These are phyloP conservation scores for Cutaneotrichosporon arboriforme DNA, from an alignment of 1,284 basidiomycete species.

Conservation along the genomic window DNA sequence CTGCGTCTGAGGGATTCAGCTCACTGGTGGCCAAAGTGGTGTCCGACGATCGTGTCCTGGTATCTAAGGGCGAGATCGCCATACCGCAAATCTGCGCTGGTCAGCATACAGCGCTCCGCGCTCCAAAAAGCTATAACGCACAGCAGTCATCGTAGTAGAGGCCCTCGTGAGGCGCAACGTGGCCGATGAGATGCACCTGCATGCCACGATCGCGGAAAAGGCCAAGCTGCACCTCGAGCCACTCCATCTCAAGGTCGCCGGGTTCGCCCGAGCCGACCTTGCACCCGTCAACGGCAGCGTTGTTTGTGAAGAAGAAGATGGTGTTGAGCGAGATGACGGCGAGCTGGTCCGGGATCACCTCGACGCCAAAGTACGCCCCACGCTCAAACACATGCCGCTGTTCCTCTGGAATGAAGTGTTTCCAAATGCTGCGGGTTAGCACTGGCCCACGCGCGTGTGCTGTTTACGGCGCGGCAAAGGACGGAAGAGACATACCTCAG, in stretches of 20 bases:
- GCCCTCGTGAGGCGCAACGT: slow-evolving; percentile 62
- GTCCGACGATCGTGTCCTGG: slow-evolving; percentile 86
- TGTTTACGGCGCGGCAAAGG: slow-evolving; percentile 11
- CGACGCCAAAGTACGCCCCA: slow-evolving; percentile 76
- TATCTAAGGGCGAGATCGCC: slow-evolving; percentile 73
- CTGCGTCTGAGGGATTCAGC: slow-evolving; percentile 17
- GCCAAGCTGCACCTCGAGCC: slow-evolving; percentile 80
- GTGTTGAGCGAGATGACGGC: slow-evolving; percentile 86
- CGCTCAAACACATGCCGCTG: slow-evolving; percentile 73
- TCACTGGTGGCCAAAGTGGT: slow-evolving; percentile 69
- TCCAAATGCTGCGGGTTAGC: slow-evolving; percentile 63
- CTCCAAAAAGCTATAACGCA: slow-evolving; percentile 22
- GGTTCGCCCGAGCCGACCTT: slow-evolving; percentile 59
- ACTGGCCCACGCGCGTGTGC: too few relatives aligned
- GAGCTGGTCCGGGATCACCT: slow-evolving; percentile 70
- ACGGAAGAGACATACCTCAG: slow-evolving; percentile 53
- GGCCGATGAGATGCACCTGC: slow-evolving; percentile 60
- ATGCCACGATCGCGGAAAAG: slow-evolving; percentile 66
- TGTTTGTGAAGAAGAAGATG: slow-evolving; percentile 86
- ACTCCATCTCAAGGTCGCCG: slow-evolving; percentile 78
- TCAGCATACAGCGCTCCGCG: neutral
- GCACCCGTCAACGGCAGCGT: slow-evolving; percentile 64
- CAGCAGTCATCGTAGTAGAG: slow-evolving; percentile 78
- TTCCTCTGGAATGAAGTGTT: slow-evolving; percentile 72
- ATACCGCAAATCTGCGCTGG: slow-evolving; percentile 65